Percentiles rank a stretch among this genome's conserved stretches.
phyloP scores from a whole-genome alignment of 73 alveolate genomes.

The Tetrahymena elliotti region DNA sequence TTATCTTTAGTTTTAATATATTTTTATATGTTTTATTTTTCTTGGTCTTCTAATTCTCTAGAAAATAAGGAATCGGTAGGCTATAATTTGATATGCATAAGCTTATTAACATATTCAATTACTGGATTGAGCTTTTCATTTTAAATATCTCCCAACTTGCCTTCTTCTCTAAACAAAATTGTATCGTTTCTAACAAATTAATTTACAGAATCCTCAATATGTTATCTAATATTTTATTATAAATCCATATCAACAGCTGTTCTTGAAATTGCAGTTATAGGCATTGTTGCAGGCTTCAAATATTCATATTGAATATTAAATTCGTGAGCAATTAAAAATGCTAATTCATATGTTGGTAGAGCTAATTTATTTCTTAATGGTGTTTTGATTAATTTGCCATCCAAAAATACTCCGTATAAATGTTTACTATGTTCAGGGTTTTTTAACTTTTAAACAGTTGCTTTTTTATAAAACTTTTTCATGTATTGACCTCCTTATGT shows the following conservation, averaged over 20 bases:
- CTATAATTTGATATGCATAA: not conserved
- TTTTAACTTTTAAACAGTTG: not conserved
- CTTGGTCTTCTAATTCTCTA: slow-evolving; percentile 2
- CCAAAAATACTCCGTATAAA: not conserved
- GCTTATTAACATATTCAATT: slow-evolving; percentile 7
- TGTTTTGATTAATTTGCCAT: slow-evolving; percentile 24
- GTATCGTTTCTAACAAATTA: slow-evolving; percentile 23
- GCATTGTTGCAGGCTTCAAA: slow-evolving; percentile 36
- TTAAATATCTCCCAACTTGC: slow-evolving; percentile 6
- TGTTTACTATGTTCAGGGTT: not conserved
- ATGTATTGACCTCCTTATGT: not conserved
- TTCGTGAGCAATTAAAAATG: slow-evolving; percentile 30
- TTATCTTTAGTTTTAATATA: not conserved
- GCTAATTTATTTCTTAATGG: slow-evolving; percentile 28
- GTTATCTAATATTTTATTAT: slow-evolving; percentile 19
- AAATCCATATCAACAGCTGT: slow-evolving; percentile 24
- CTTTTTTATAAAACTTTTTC: slow-evolving; percentile 1
- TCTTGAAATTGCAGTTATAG: slow-evolving; percentile 3
- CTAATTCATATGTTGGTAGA: slow-evolving; percentile 27
- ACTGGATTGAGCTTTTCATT: slow-evolving; percentile 21
- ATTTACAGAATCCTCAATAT: slow-evolving; percentile 10
- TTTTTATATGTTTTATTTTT: not conserved
- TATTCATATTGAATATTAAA: slow-evolving; percentile 30
- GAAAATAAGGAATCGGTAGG: not conserved
- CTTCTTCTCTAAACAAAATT: slow-evolving; percentile 27